Percentiles rank a stretch among this genome's conserved stretches.
These are phyloP conservation scores for Peronospora destructor DNA, from an alignment of 352 stramenopile species.

Conservation along the genomic window DNA sequence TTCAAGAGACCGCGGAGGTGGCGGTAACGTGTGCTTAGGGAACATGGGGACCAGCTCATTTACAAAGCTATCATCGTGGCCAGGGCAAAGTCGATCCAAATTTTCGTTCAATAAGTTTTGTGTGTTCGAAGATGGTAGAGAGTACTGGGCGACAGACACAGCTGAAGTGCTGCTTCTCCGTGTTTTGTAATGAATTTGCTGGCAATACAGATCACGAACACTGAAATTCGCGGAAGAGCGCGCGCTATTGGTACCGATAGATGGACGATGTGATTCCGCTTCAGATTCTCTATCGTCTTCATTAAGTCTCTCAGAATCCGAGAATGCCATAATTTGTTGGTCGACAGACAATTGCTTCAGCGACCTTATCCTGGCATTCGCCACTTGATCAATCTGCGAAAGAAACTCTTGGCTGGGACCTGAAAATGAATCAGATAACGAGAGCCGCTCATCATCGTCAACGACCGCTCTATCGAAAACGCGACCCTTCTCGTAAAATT, in stretches of 20 bases:
- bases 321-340: constrained; percentile 24
- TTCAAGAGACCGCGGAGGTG: constrained; percentile 8
- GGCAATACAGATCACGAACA: constrained; percentile 16
- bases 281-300: constrained; percentile 8
- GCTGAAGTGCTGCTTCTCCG: constrained; percentile 25
- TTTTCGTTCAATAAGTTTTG: constrained; percentile 57
- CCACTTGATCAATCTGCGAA: constrained; percentile 17
- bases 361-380: constrained; percentile 7
- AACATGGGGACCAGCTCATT: constrained; percentile 67
- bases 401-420: constrained; percentile 20
- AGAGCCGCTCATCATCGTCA: constrained; percentile 6
- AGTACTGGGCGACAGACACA: constrained; percentile 43
- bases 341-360: constrained; percentile 21
- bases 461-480: neutral
- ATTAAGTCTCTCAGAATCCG: constrained; percentile 16
- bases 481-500: neutral
- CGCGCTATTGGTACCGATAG: constrained; percentile 1
- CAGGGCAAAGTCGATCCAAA: constrained; percentile 20
- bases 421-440: neutral
- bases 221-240: constrained; percentile 7
- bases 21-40: constrained; percentile 10
- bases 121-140: constrained; percentile 48
- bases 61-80: constrained; percentile 38
- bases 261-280: neutral
- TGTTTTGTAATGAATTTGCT: constrained; percentile 17